Evolutionary conservation across 129 eudicot genomes (phyloP).

Genomic region (Centaurea solstitialis): DNA sequence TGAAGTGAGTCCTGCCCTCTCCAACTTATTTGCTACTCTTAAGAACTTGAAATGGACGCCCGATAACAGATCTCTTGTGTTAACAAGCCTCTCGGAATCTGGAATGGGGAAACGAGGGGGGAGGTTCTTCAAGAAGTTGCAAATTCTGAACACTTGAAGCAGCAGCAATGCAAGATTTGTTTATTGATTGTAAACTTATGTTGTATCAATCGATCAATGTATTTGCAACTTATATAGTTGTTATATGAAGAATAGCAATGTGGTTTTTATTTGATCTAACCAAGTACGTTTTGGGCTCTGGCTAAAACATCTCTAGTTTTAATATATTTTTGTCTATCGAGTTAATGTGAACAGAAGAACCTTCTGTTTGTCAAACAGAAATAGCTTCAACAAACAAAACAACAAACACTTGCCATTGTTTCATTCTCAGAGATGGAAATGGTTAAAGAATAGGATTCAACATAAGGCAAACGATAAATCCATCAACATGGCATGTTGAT

Average conservation of each 20-base stretch:
- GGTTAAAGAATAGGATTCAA: neutral
- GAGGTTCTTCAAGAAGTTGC: constrained; percentile 68
- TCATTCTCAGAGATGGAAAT: constrained; percentile 65
- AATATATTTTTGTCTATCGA: neutral
- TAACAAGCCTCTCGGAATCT: constrained; percentile 58
- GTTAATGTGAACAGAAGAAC: too few species aligned
- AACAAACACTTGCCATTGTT: constrained; percentile 79
- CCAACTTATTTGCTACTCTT: constrained; percentile 57
- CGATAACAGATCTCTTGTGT: constrained; percentile 56
- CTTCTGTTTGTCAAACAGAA: constrained; percentile 55
- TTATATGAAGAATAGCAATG: constrained; percentile 21
- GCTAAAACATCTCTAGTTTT: too few species aligned
- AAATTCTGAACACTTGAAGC: constrained; percentile 35
- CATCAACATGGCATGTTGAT: neutral
- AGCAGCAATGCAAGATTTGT: neutral
- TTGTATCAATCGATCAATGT: neutral
- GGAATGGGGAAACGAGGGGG: constrained; percentile 83
- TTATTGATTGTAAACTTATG: constrained; percentile 7
- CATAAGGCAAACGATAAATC: neutral
- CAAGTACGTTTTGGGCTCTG: too few species aligned
- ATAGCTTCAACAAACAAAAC: constrained; percentile 84
- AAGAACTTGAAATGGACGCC: constrained; percentile 84
- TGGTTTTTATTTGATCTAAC: too few species aligned
- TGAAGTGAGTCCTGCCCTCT: constrained; percentile 61
- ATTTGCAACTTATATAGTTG: neutral